phyloP scores from a whole-genome alignment of 768 basidiomycete species.

The Kwoniella dendrophila region DNA sequence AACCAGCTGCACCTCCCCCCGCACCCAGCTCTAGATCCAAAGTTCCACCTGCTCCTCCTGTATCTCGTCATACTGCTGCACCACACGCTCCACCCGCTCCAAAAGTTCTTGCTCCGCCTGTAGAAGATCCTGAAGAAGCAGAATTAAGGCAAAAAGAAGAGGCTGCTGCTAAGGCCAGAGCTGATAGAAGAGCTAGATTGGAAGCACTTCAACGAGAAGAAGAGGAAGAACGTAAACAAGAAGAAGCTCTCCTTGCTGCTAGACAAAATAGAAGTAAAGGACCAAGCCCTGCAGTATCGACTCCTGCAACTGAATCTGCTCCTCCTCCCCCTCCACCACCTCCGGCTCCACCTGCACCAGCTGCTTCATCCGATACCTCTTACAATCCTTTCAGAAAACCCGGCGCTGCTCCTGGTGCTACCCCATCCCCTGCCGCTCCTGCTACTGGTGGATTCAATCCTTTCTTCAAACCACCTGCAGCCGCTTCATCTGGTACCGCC shows the following conservation, averaged over 20 bases:
- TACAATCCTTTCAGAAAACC: constrained; percentile 53
- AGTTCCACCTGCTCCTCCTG: constrained; percentile 24
- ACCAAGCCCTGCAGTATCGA: constrained; percentile 13
- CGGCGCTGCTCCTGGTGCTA: constrained; percentile 27
- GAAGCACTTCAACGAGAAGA: constrained; percentile 68
- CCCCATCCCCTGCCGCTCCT: constrained; percentile 56
- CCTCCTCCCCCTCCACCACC: constrained; percentile 57
- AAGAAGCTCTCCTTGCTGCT: constrained; percentile 56
- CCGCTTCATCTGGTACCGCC: constrained; percentile 44
- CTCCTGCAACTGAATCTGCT: constrained; percentile 30
- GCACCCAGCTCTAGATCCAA: constrained; percentile 35
- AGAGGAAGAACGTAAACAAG: constrained; percentile 66
- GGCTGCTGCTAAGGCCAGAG: constrained; percentile 70
- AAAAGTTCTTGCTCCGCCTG: constrained; percentile 55
- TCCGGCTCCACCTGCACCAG: constrained; percentile 43
- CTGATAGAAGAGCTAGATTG: constrained; percentile 64
- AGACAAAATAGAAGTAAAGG: constrained; percentile 39
- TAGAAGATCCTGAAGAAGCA: constrained; percentile 77
- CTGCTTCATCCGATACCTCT: constrained; percentile 26
- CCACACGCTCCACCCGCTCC: constrained; percentile 52
- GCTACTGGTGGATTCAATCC: constrained; percentile 69
- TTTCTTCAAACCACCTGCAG: constrained; percentile 63
- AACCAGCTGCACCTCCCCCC: constrained; percentile 59
- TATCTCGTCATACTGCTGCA: constrained; percentile 36
- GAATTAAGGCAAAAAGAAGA: constrained; percentile 70